phyloP scores from a whole-genome alignment of 2,329 filamentous ascomycete genomes.

The Endocalyx cinctus region DNA sequence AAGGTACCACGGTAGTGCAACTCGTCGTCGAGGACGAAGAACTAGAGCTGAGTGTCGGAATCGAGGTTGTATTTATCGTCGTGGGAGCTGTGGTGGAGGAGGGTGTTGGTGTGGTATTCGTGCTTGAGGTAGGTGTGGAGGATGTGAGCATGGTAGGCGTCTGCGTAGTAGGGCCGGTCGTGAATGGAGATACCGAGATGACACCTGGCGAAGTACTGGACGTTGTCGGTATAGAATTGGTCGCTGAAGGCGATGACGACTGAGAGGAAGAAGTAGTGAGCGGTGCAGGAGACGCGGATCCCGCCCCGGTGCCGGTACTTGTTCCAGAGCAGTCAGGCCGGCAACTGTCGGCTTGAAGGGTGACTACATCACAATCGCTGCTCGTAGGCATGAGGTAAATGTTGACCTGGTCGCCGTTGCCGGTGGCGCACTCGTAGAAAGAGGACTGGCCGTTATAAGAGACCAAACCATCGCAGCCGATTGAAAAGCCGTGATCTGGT shows the following conservation, averaged over 20 bases:
- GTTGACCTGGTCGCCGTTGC: conserved; percentile 49
- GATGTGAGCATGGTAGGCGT: conserved; percentile 11
- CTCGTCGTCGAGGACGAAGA: conserved; percentile 3
- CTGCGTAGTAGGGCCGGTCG: neutral
- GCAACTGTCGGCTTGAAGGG: conserved; percentile 38
- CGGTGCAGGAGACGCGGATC: neutral
- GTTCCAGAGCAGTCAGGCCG: conserved; percentile 13
- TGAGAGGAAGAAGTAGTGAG: neutral
- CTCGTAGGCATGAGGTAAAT: conserved; percentile 43
- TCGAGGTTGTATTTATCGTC: conserved; percentile 1
- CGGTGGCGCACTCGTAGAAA: conserved; percentile 60
- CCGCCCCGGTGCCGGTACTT: too few relatives aligned
- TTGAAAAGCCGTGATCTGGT: conserved; percentile 50
- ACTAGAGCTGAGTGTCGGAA: conserved; percentile 6
- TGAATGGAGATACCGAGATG: conserved; percentile 9
- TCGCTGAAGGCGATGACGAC: neutral
- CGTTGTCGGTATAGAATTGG: neutral
- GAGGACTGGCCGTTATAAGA: conserved; percentile 43
- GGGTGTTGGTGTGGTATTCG: conserved; percentile 1
- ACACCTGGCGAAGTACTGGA: conserved; percentile 7
- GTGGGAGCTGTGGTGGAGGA: conserved; percentile 33
- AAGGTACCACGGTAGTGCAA: conserved; percentile 9
- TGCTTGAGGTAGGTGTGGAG: conserved; percentile 5
- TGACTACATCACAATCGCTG: conserved; percentile 44
- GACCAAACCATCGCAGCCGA: conserved; percentile 48